Conservation (phyloP, 1,284 basidiomycete genomes). For the Cryptococcus sp. region DNA sequence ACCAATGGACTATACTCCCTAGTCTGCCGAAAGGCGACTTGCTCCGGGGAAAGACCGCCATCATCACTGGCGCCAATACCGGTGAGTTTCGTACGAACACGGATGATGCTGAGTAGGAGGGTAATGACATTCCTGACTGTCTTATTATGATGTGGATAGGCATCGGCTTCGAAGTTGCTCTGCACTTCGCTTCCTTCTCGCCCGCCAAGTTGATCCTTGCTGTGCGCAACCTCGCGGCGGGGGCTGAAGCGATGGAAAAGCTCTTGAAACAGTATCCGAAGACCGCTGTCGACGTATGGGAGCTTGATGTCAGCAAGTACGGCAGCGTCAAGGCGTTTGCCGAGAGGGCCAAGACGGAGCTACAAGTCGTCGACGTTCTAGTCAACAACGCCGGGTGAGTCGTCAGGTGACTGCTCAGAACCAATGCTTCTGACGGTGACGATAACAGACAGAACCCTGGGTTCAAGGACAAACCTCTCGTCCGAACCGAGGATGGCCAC, state of each 20-base stretch:
- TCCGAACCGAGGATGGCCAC: constrained; percentile 14
- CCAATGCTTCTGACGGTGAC: not conserved
- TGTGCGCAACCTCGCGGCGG: constrained; percentile 13
- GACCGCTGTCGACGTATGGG: constrained; percentile 17
- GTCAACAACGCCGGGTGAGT: constrained; percentile 25
- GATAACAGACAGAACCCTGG: constrained; percentile 10
- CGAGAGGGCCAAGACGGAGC: not conserved
- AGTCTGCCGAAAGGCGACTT: constrained; percentile 10
- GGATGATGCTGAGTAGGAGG: too few relatives aligned
- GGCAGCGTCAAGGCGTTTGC: constrained; percentile 16
- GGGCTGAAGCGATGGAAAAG: constrained; percentile 7
- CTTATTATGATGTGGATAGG: constrained; percentile 16
- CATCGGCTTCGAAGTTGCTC: constrained; percentile 25
- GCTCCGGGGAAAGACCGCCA: constrained; percentile 19
- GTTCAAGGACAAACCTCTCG: constrained; percentile 3
- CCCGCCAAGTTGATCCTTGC: constrained; percentile 25
- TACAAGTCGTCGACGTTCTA: constrained; percentile 16
- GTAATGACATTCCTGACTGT: not conserved
- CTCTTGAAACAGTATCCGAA: constrained; percentile 9
- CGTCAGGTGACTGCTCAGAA: not conserved
- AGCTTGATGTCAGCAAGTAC: constrained; percentile 15
- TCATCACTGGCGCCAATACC: constrained; percentile 29
- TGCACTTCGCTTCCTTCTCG: constrained; percentile 9
- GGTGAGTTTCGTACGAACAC: constrained; percentile 8
- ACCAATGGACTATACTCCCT: constrained; percentile 11